Base-by-base conservation (phyloP, 202 grass and related monocot species). In the Panicum hallii region DNA sequence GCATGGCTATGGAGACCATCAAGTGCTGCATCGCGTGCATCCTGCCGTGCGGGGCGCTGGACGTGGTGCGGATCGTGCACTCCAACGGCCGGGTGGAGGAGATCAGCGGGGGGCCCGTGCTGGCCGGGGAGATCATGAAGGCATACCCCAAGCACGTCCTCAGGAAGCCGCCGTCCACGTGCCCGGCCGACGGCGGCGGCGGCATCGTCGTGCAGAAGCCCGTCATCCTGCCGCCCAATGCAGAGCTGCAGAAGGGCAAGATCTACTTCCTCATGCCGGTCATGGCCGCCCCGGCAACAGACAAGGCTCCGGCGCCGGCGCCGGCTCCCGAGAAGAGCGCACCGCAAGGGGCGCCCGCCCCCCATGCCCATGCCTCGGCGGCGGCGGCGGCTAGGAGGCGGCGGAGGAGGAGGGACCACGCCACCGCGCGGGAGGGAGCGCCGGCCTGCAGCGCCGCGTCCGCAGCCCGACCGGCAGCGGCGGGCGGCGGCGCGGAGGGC, bases 21-120 rank as follows among this genome's bases (percentile, higher is more conserved):
- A 82, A 92, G 84, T 99, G 97, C 78, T 99, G 93, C 91, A 97
- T 99, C 88, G 90, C 97, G 55, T 99, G 97, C 87, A 99, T 99
- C 90, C 90, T 99, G 50, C 97, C 97, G 23, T 99, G 97, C 76
- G 97, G 97, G 4, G 97, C 97, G 44, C 88, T 99, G 81, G 97
- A 99, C 80, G 91, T 99, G 66, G 79, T 99, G 87, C 91, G 97
- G 61, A 97, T 99, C 84, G 97, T 99, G 82, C 97, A 99, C 84
- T 91, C 97, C 54, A 94, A 88, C 77, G 97, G 97, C 28, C 90
- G 93, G 3, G 97, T 99, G 32, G 97, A 99, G 84, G 91, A 93
- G 93, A 99, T 99, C 78, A 82, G 88, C 79, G 82, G 89, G 66
- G 84, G 89, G 20, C 89, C 87, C 42, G 90, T 95, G 63, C 91